phyloP scores from a whole-genome alignment of 192 early-diverging fungal species.

The Pilobolus umbonatus region DNA sequence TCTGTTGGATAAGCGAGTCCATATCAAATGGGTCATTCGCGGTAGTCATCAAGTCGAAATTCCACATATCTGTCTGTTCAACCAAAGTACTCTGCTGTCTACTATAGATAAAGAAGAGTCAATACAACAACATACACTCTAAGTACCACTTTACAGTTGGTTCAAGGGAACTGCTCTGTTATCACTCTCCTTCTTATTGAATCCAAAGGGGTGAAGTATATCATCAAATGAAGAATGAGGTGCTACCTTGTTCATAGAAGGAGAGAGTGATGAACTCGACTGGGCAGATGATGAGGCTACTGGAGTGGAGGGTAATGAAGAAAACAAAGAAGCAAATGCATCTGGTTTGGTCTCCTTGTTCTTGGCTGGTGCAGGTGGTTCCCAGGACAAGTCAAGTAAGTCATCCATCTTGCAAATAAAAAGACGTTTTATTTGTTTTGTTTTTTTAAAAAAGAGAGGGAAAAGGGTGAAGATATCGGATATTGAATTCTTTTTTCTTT shows the following conservation, averaged over 20 bases:
- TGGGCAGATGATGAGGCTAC: background rate
- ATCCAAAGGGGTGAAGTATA: constrained; percentile 24
- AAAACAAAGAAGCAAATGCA: constrained; percentile 4
- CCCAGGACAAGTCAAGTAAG: constrained; percentile 7
- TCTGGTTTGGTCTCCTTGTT: background rate
- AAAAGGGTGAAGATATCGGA: background rate
- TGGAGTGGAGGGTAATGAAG: background rate
- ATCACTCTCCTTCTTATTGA: background rate
- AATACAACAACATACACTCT: background rate
- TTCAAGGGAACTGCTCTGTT: constrained; percentile 19
- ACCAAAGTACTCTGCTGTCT: background rate
- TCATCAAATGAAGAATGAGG: constrained; percentile 14
- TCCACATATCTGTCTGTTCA: constrained; percentile 12
- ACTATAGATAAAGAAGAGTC: constrained; percentile 1
- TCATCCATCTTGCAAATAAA: no score
- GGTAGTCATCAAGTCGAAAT: constrained; percentile 22
- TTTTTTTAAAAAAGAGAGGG: background rate
- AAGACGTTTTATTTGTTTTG: background rate
- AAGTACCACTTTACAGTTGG: constrained; percentile 20
- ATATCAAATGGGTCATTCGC: constrained; percentile 27
- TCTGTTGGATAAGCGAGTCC: constrained; percentile 10
- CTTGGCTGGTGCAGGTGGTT: background rate
- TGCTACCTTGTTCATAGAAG: background rate
- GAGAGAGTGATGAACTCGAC: background rate
- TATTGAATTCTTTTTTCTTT: no score